Evolutionary conservation across 768 basidiomycete genomes (phyloP).

Genomic region (Podaxis sp.): DNA sequence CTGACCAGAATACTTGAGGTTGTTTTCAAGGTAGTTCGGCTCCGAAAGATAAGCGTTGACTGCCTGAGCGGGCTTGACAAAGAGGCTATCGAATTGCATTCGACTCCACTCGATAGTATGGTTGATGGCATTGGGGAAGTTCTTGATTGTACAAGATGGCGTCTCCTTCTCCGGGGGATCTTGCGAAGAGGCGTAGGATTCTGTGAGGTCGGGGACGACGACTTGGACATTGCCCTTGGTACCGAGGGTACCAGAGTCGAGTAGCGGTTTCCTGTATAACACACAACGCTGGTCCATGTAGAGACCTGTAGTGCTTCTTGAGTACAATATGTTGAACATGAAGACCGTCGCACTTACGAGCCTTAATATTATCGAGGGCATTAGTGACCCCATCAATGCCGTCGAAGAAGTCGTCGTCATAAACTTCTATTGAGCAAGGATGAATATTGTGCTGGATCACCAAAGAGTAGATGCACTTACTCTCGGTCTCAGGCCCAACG

Average conservation of each 20-base stretch:
- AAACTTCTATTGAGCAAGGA: conserved; percentile 76
- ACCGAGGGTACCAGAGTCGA: conserved; percentile 97
- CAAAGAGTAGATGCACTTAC: conserved; percentile 45
- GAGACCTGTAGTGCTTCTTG: conserved; percentile 49
- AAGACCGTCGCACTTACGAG: conserved; percentile 57
- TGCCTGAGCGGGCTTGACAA: conserved; percentile 91
- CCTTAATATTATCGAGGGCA: conserved; percentile 94
- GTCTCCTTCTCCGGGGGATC: conserved; percentile 99
- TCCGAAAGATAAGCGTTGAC: conserved; percentile 97
- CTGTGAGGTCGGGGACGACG: conserved; percentile 89
- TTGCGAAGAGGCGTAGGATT: conserved; percentile 96
- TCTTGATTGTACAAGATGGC: conserved; percentile 96
- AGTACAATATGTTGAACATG: neutral
- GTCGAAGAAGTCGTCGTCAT: conserved; percentile 86
- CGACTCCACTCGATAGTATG: conserved; percentile 99
- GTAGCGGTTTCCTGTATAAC: conserved; percentile 91
- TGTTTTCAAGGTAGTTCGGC: conserved; percentile 90
- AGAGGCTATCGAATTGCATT: conserved; percentile 87
- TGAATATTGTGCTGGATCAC: neutral
- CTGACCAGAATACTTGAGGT: conserved; percentile 88
- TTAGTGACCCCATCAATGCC: conserved; percentile 93
- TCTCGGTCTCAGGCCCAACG: conserved; percentile 90
- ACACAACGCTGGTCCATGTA: conserved; percentile 99
- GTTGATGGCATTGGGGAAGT: conserved; percentile 96
- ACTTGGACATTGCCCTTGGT: conserved; percentile 99